Percentiles rank a stretch among this genome's conserved stretches.
These are phyloP conservation scores for Mycena olivaceomarginata DNA, from an alignment of 768 basidiomycete genomes.

Conservation along the genomic window DNA sequence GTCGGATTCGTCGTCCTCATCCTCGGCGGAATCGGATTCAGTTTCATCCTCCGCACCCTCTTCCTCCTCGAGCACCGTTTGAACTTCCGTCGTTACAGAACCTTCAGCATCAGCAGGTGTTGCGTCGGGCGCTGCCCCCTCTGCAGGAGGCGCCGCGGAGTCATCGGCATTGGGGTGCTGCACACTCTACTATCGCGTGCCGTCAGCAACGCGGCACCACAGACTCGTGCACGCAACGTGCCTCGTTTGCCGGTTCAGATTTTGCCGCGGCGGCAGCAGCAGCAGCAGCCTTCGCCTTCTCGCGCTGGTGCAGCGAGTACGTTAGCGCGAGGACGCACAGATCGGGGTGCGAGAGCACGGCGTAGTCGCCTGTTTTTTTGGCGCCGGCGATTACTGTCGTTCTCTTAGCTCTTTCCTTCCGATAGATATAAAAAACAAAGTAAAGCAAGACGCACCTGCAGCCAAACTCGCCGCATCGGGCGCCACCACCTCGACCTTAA, in stretches of 20 bases:
- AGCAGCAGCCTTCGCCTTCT: slow-evolving; percentile 24
- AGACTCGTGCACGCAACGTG: slow-evolving; percentile 41
- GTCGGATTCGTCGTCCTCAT: slow-evolving; percentile 34
- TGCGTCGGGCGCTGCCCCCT: no score
- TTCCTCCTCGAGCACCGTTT: no score
- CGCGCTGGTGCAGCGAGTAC: slow-evolving; percentile 78
- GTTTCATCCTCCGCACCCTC: neutral
- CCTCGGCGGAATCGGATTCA: no score
- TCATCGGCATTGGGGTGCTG: no score
- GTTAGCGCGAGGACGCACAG: slow-evolving; percentile 93
- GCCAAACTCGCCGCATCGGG: slow-evolving; percentile 83
- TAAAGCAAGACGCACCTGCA: slow-evolving; percentile 65
- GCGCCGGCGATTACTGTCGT: slow-evolving; percentile 90
- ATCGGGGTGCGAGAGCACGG: slow-evolving; percentile 94
- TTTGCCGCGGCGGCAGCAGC: slow-evolving; percentile 33
- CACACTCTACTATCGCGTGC: slow-evolving; percentile 50
- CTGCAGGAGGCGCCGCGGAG: no score
- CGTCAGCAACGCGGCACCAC: slow-evolving; percentile 33
- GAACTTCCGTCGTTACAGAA: no score
- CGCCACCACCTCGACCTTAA: slow-evolving; percentile 81
- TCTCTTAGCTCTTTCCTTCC: neutral
- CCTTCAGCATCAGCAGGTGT: slow-evolving; percentile 23
- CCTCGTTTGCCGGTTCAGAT: slow-evolving; percentile 46
- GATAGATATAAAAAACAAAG: neutral
- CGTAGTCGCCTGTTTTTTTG: slow-evolving; percentile 97